A percentile compares a stretch with the other conserved stretches of the same genome.
Evolutionary conservation across 768 basidiomycete species (phyloP).

Genomic region (Calocybe indica): DNA sequence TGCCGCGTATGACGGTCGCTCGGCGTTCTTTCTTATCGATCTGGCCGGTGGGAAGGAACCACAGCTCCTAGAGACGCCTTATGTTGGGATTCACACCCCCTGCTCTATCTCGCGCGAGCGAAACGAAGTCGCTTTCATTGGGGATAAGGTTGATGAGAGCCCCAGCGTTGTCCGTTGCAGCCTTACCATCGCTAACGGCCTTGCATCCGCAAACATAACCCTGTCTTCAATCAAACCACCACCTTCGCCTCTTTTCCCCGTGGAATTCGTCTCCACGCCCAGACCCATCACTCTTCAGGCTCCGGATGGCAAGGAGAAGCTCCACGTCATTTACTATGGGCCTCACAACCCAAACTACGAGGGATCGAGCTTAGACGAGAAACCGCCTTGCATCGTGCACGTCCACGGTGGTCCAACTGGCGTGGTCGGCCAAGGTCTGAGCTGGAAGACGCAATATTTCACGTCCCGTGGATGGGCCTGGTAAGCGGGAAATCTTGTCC

Average conservation of each 20-base stretch:
- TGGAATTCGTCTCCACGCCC: slow-evolving; percentile 40
- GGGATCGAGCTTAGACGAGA: slow-evolving; percentile 41
- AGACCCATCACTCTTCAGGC: slow-evolving; percentile 38
- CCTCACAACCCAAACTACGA: slow-evolving; percentile 60
- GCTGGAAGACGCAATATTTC: slow-evolving; percentile 55
- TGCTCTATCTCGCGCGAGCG: slow-evolving; percentile 23
- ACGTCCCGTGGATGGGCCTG: slow-evolving; percentile 72
- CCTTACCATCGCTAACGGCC: too few species aligned
- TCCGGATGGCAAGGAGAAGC: slow-evolving; percentile 24
- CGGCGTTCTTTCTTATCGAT: slow-evolving; percentile 34
- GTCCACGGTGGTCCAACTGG: slow-evolving; percentile 73
- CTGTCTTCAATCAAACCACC: slow-evolving; percentile 10
- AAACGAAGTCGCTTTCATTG: slow-evolving; percentile 35
- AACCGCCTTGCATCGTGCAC: slow-evolving; percentile 61
- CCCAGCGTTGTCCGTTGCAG: slow-evolving; percentile 22
- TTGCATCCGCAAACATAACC: too few species aligned
- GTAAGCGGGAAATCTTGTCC: slow-evolving; percentile 25
- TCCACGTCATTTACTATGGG: slow-evolving; percentile 62
- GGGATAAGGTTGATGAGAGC: slow-evolving; percentile 32
- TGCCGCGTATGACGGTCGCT: slow-evolving; percentile 35
- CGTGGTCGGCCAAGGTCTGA: slow-evolving; percentile 37
- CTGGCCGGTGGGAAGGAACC: slow-evolving; percentile 19
- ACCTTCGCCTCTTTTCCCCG: slow-evolving; percentile 15
- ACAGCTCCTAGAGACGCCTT: slow-evolving; percentile 32
- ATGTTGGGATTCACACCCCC: slow-evolving; percentile 32